Base-by-base conservation (phyloP, 176 grass and related monocot species). In the Musa beccarii region DNA sequence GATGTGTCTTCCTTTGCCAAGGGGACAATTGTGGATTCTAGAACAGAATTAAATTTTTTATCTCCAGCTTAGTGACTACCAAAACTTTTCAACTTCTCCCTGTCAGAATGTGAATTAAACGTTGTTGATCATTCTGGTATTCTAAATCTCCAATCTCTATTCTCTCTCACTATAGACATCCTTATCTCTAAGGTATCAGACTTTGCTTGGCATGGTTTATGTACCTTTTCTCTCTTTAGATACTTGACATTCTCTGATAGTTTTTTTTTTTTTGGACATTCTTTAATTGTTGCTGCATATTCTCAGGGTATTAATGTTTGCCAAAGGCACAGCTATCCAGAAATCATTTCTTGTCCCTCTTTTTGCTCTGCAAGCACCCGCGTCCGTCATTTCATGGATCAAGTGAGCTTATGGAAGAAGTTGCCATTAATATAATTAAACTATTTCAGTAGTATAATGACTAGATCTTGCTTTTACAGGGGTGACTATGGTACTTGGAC, bases 311-410 rank as follows among this genome's bases (percentile, higher is more conserved):
- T 83, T 99, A 52, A 81, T 93, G 66, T 78, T 99, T 59, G 78
- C 88, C 53, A 91, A 85, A 91, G 95, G 95, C 79, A 98, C 95
- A 14, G 75, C 88, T 10, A 91, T 98, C 75, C 82, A 89, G 63
- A 98, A 98, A 84, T 91, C 90, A 19, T 94, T 98, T 74, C 95
- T 98, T 56, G 90, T 94, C 55, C 95, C 95, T 9, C 80, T 98
- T 63, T 88, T 98, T 80, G 88, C 84, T 75, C 59, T 98, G 74
- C 90, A 86, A 87, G 90, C 95, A 76, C 95, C 95, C 75, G 8
- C 54, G 53, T 86, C 76, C 75, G 62, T 93, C 57, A 85, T 99
- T 55, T 86, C 88, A 65, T 99, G 95, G 95, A 91, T 99, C 81
- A 93, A 94, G 95, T 99, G 82, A 98, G 90, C 74, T 78, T 49